phyloP scores from a whole-genome alignment of 2,329 filamentous ascomycete genomes.

The Xylaria sp. region DNA sequence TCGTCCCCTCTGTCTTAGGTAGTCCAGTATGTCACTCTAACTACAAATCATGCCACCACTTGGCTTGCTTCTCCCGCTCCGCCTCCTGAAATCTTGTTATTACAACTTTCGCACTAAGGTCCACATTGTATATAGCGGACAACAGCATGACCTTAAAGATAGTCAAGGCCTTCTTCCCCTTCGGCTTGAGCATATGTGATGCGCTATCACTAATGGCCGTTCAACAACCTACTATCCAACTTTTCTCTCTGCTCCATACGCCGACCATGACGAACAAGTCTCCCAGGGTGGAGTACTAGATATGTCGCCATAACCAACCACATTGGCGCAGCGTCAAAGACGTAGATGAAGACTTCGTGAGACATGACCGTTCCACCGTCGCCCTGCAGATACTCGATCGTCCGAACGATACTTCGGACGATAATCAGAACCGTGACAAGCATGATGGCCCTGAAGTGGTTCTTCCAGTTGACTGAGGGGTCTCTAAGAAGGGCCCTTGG shows the following conservation, averaged over 20 bases:
- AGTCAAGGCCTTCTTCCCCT: neutral
- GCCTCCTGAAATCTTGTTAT: too few relatives aligned
- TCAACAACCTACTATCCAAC: neutral
- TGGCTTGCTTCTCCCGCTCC: too few relatives aligned
- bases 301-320: constrained; percentile 55
- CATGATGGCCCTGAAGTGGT: constrained; percentile 49
- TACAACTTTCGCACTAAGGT: too few relatives aligned
- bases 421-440: constrained; percentile 55
- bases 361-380: constrained; percentile 54
- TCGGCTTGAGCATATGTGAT: neutral
- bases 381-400: constrained; percentile 60
- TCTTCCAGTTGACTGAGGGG: constrained; percentile 28
- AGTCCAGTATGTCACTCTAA: too few relatives aligned
- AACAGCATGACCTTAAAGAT: too few relatives aligned
- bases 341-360: constrained; percentile 56
- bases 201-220: neutral
- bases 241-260: neutral
- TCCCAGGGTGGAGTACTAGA: constrained; percentile 16
- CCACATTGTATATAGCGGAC: too few relatives aligned
- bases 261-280: constrained; percentile 13
- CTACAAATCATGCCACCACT: too few relatives aligned
- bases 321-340: constrained; percentile 59
- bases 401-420: constrained; percentile 58
- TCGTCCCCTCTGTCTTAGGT: neutral
- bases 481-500: constrained; percentile 2